A percentile compares a stretch with the other conserved stretches of the same genome.
These are phyloP conservation scores for Otatea glauca DNA, from an alignment of 176 grass and related monocot species.

Conservation along the genomic window DNA sequence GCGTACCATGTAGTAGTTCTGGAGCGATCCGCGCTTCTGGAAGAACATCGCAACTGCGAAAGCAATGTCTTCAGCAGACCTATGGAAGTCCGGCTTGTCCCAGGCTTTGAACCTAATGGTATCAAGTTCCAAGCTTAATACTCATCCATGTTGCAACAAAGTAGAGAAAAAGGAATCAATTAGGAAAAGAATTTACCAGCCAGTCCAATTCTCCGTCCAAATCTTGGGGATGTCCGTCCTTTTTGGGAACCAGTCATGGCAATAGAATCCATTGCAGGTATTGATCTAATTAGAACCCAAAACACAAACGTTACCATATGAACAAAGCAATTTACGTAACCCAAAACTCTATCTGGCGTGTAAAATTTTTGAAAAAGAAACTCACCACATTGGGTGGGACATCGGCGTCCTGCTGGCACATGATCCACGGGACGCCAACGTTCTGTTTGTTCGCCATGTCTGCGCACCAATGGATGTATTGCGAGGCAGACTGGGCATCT, in stretches of 20 bases:
- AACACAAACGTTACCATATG: background rate
- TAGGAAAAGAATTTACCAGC: constrained; percentile 52
- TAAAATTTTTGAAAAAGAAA: background rate
- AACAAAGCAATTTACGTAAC: background rate
- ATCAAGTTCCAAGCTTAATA: background rate
- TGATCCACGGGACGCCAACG: constrained; percentile 75
- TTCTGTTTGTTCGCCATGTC: constrained; percentile 71
- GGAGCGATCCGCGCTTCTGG: constrained; percentile 65
- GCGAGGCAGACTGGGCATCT: constrained; percentile 46
- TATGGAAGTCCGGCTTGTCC: constrained; percentile 72
- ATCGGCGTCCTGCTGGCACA: constrained; percentile 79
- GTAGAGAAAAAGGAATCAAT: background rate
- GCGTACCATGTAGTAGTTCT: constrained; percentile 87
- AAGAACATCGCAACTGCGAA: constrained; percentile 81
- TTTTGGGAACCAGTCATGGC: constrained; percentile 68
- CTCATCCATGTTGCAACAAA: background rate
- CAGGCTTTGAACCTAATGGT: constrained; percentile 72
- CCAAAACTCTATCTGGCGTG: background rate
- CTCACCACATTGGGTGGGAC: constrained; percentile 63
- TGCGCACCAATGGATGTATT: constrained; percentile 81
- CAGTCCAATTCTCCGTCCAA: constrained; percentile 95
- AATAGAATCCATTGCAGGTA: constrained; percentile 87
- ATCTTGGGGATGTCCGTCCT: constrained; percentile 72
- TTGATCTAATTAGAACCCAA: constrained; percentile 46
- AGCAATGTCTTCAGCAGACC: constrained; percentile 67